Evolutionary conservation across 2,329 filamentous ascomycete species (phyloP).

Genomic region (Venturia nashicola): DNA sequence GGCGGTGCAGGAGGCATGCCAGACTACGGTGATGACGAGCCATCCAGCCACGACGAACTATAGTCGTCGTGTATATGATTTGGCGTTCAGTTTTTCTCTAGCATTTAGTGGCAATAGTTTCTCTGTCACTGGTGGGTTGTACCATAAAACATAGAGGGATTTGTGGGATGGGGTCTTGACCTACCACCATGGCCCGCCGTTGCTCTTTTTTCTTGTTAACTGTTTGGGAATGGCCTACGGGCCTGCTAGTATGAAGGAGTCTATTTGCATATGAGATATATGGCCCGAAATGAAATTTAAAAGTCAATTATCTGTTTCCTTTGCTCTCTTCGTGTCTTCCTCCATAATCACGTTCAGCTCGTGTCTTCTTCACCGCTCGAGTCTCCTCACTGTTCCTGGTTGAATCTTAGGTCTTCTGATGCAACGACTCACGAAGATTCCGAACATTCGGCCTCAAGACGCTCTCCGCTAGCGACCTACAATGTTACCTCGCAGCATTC

Average conservation of each 20-base stretch:
- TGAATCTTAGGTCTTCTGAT: too few relatives aligned
- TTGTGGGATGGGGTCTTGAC: neutral
- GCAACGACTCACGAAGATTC: too few relatives aligned
- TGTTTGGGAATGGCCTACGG: neutral
- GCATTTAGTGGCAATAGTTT: slow-evolving; percentile 1
- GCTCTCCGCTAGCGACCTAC: too few relatives aligned
- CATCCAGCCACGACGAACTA: slow-evolving; percentile 37
- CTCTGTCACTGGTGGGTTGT: neutral
- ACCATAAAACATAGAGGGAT: neutral
- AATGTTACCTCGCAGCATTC: too few relatives aligned
- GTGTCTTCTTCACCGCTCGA: too few relatives aligned
- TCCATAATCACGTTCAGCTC: too few relatives aligned
- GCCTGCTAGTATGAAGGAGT: neutral
- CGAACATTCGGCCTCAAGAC: too few relatives aligned
- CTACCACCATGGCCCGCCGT: neutral
- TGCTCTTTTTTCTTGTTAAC: neutral
- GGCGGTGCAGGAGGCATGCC: slow-evolving; percentile 44
- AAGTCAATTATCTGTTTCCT: neutral
- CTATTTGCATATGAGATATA: slow-evolving; percentile 2
- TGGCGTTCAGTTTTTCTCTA: neutral
- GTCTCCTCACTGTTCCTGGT: too few relatives aligned
- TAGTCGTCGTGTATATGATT: slow-evolving; percentile 15
- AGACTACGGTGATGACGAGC: slow-evolving; percentile 53
- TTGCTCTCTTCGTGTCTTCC: too few relatives aligned
- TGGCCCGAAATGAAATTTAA: neutral